Conservation (phyloP, 805 yeast genomes). For the Ascoidea asiatica region DNA sequence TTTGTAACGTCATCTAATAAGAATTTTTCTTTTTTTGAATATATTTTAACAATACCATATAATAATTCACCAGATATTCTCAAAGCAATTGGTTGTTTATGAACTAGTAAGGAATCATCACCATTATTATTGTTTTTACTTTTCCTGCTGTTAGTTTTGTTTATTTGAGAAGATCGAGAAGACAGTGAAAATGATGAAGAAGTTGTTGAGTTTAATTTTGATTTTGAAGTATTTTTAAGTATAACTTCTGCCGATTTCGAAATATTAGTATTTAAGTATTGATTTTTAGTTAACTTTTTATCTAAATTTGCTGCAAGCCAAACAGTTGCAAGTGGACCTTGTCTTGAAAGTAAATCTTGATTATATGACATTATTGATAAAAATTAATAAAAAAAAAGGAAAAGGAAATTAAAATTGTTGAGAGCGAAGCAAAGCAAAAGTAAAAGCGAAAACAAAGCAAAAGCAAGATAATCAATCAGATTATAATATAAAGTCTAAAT, state of each 20-base stretch:
- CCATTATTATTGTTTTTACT: slow-evolving; percentile 8
- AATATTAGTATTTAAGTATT: slow-evolving; percentile 60
- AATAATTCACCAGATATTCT: slow-evolving; percentile 77
- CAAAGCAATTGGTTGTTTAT: slow-evolving; percentile 51
- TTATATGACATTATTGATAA: slow-evolving; percentile 30
- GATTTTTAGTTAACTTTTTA: slow-evolving; percentile 57
- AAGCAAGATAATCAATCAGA: too few relatives aligned
- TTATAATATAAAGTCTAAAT: background rate
- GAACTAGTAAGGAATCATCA: slow-evolving; percentile 8
- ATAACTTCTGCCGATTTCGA: slow-evolving; percentile 54
- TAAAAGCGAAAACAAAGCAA: background rate
- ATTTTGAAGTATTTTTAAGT: slow-evolving; percentile 28
- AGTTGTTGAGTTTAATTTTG: background rate
- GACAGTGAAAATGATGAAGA: slow-evolving; percentile 5
- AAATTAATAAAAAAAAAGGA: background rate
- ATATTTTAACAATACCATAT: slow-evolving; percentile 78
- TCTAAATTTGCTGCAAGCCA: slow-evolving; percentile 92
- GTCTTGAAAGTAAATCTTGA: slow-evolving; percentile 42
- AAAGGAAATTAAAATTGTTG: background rate
- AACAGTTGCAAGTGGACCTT: slow-evolving; percentile 79
- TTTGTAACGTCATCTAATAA: slow-evolving; percentile 75
- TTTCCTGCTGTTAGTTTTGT: slow-evolving; percentile 7
- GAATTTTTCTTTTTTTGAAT: slow-evolving; percentile 74
- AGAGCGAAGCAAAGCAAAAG: background rate
- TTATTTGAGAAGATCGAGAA: slow-evolving; percentile 1